phyloP scores from a whole-genome alignment of 2,329 filamentous ascomycete genomes.

The Eutypa lata region DNA sequence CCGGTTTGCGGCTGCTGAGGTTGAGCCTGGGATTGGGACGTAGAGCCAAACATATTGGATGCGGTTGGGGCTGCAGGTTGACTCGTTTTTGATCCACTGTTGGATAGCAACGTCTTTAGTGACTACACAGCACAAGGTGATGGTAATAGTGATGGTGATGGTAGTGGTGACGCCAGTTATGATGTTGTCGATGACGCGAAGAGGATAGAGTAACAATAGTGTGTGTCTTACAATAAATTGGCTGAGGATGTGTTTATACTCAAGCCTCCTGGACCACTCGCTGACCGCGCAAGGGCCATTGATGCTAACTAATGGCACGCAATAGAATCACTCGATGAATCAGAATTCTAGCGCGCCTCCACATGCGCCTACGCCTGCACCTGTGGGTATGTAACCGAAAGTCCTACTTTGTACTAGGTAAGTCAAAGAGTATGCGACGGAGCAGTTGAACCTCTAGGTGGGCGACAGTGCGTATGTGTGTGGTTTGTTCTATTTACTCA shows the following conservation, averaged over 20 bases:
- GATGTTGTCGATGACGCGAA: conserved; percentile 11
- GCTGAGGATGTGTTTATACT: conserved; percentile 63
- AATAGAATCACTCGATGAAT: neutral
- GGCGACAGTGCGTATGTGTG: too few species aligned
- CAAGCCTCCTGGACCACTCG: conserved; percentile 57
- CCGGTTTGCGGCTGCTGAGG: conserved; percentile 13
- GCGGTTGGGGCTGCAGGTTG: conserved; percentile 25
- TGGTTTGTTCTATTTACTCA: too few species aligned
- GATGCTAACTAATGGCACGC: neutral
- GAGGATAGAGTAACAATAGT: conserved; percentile 21
- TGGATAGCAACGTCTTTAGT: conserved; percentile 1
- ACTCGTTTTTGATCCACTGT: conserved; percentile 26
- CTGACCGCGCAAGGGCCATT: conserved; percentile 54
- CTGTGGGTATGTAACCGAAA: too few species aligned
- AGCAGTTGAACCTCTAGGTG: too few species aligned
- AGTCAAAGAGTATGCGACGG: too few species aligned
- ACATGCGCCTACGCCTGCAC: too few species aligned
- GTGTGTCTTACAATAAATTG: conserved; percentile 46
- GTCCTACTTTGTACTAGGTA: too few species aligned
- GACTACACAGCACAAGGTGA: conserved; percentile 8
- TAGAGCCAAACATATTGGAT: conserved; percentile 23
- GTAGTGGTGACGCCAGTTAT: neutral
- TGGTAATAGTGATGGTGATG: conserved; percentile 7
- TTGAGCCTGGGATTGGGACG: conserved; percentile 13
- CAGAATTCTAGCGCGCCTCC: neutral